Evolutionary conservation across 345 rosid species (phyloP).

Genomic region (Pistacia vera): DNA sequence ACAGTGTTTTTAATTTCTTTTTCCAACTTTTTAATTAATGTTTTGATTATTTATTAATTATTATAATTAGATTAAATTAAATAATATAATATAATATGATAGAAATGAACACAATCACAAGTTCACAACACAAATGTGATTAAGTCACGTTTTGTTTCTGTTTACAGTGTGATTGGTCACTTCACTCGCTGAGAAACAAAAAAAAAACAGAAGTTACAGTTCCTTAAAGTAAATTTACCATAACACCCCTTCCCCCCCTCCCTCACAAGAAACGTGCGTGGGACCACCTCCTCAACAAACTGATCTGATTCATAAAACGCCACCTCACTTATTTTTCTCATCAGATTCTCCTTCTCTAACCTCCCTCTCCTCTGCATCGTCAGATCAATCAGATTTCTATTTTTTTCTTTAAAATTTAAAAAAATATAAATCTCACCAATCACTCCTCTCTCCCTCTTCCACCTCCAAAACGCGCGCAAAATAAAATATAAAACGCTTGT

Average conservation of each 20-base stretch:
- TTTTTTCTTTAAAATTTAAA: too few relatives aligned
- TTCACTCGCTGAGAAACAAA: neutral
- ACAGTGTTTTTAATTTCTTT: too few relatives aligned
- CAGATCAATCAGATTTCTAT: slow-evolving; percentile 31
- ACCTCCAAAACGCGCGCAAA: slow-evolving; percentile 35
- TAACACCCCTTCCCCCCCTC: neutral
- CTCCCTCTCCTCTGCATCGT: slow-evolving; percentile 47
- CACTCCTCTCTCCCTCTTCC: slow-evolving; percentile 1
- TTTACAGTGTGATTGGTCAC: slow-evolving; percentile 8
- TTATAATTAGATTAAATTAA: too few relatives aligned
- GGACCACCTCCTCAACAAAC: slow-evolving; percentile 17
- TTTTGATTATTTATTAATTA: too few relatives aligned
- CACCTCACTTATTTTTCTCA: neutral
- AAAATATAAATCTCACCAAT: slow-evolving; percentile 20
- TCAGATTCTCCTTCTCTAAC: slow-evolving; percentile 6
- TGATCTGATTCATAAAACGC: slow-evolving; percentile 13
- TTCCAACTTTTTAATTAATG: too few relatives aligned
- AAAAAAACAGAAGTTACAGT: too few relatives aligned
- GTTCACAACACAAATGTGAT: neutral
- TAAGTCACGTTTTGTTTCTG: neutral
- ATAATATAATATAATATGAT: too few relatives aligned
- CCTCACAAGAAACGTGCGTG: slow-evolving; percentile 2
- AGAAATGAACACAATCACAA: too few relatives aligned
- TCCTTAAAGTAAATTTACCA: too few relatives aligned
- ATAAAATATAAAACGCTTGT: slow-evolving; percentile 14